These are phyloP conservation scores for Solanum virginianum DNA, from an alignment of 257 asterid species.

Conservation along the genomic window DNA sequence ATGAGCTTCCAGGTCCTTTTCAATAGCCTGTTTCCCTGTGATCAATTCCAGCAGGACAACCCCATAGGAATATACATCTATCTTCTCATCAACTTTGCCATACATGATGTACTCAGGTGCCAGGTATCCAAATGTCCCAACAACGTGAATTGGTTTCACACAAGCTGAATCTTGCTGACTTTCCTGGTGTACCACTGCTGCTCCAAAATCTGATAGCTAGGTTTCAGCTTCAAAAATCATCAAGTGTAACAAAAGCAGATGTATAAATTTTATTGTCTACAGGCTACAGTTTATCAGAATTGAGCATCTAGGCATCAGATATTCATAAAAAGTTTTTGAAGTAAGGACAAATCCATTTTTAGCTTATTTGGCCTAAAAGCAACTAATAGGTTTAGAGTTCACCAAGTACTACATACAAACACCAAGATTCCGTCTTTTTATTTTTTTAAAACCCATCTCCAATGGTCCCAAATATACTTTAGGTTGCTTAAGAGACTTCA, in stretches of 20 bases:
- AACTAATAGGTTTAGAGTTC: neutral
- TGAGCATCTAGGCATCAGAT: neutral
- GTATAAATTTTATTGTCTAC: neutral
- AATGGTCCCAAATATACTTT: neutral
- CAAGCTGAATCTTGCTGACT: conserved; percentile 12
- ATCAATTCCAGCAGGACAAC: conserved; percentile 72
- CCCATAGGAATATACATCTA: conserved; percentile 77
- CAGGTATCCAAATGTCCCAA: conserved; percentile 55
- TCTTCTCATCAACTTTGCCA: conserved; percentile 81
- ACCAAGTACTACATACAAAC: neutral
- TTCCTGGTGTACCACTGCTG: conserved; percentile 33
- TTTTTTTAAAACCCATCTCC: neutral
- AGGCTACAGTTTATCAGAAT: neutral
- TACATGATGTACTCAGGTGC: conserved; percentile 85
- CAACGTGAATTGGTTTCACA: conserved; percentile 32
- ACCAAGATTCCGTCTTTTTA: neutral
- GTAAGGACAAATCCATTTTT: neutral
- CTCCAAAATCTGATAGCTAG: conserved; percentile 73
- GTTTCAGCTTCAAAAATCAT: neutral
- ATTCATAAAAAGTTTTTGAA: neutral
- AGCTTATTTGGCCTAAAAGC: neutral
- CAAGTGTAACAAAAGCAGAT: neutral
- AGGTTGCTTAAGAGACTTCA: neutral
- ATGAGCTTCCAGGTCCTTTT: conserved; percentile 18
- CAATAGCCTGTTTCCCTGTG: conserved; percentile 64